phyloP scores from a whole-genome alignment of 768 basidiomycete species.

The Ramaria sp. region DNA sequence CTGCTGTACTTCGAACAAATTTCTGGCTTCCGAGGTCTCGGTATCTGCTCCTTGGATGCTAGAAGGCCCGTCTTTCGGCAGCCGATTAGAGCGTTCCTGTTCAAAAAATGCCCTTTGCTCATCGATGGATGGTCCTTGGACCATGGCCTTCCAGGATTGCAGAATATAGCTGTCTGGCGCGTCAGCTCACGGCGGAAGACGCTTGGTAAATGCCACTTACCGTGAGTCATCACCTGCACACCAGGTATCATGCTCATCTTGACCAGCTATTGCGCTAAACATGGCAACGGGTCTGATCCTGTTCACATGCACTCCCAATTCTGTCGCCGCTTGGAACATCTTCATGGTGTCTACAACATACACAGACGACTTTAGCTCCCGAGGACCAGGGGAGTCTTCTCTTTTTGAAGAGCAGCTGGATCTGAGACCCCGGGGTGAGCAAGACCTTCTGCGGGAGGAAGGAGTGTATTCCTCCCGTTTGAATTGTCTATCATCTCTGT shows the following conservation, averaged over 20 bases:
- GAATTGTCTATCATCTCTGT: not conserved
- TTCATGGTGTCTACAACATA: not conserved
- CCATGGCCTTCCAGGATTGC: constrained; percentile 8
- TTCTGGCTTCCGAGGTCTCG: not conserved
- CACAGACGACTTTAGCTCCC: not conserved
- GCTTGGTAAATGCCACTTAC: not conserved
- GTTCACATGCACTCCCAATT: not conserved
- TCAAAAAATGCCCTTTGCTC: constrained; percentile 4
- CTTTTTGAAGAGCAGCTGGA: not conserved
- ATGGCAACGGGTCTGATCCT: not conserved
- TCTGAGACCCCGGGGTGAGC: not conserved
- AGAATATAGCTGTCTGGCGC: not conserved
- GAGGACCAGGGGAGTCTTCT: not conserved
- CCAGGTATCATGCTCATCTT: not conserved
- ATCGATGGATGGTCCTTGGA: constrained; percentile 3
- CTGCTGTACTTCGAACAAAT: not conserved
- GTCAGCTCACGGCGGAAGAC: not conserved
- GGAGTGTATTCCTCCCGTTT: not conserved
- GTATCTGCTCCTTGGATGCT: not conserved
- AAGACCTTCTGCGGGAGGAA: not conserved
- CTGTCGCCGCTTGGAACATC: not conserved
- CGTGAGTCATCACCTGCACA: not conserved
- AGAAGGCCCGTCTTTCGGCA: not conserved
- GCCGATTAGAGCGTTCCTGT: not conserved
- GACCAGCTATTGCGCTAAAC: not conserved